Evolutionary conservation across 768 basidiomycete genomes (phyloP).

Genomic region (Boletus coccyginus): DNA sequence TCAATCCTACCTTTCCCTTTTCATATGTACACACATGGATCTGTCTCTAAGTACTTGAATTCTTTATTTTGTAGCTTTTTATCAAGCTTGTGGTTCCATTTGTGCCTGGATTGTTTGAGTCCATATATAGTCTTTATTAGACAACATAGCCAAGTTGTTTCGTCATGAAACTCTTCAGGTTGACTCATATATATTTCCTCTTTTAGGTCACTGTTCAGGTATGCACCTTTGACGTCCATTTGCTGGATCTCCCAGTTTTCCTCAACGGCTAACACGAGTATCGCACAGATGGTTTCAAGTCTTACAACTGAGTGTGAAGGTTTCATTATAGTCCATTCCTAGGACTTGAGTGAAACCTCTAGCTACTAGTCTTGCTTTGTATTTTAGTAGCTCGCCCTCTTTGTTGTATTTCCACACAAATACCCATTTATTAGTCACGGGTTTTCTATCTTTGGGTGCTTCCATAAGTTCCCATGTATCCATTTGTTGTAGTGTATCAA

Average conservation of each 20-base stretch:
- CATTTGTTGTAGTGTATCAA: neutral
- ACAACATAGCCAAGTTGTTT: slow-evolving; percentile 11
- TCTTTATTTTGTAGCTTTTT: neutral
- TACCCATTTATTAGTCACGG: slow-evolving; percentile 33
- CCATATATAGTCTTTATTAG: slow-evolving; percentile 28
- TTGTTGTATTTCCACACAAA: slow-evolving; percentile 3
- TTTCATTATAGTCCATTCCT: slow-evolving; percentile 37
- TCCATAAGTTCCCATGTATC: slow-evolving; percentile 24
- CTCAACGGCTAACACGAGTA: slow-evolving; percentile 19
- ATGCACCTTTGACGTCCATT: slow-evolving; percentile 30
- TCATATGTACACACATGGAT: neutral
- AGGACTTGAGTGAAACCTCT: slow-evolving; percentile 38
- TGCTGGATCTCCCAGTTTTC: slow-evolving; percentile 28
- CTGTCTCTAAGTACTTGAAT: neutral
- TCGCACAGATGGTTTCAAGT: slow-evolving; percentile 18
- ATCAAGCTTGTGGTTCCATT: slow-evolving; percentile 31
- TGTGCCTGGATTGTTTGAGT: slow-evolving; percentile 27
- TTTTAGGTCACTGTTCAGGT: slow-evolving; percentile 29
- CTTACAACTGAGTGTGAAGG: slow-evolving; percentile 29
- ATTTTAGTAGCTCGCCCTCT: slow-evolving; percentile 7
- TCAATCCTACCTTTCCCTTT: neutral
- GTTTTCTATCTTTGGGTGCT: slow-evolving; percentile 15
- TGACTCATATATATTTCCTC: slow-evolving; percentile 37
- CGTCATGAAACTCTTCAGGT: slow-evolving; percentile 23
- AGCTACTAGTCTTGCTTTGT: slow-evolving; percentile 38